Conservation (phyloP, 2,329 filamentous ascomycete genomes). For the Rachicladosporium sp. region DNA sequence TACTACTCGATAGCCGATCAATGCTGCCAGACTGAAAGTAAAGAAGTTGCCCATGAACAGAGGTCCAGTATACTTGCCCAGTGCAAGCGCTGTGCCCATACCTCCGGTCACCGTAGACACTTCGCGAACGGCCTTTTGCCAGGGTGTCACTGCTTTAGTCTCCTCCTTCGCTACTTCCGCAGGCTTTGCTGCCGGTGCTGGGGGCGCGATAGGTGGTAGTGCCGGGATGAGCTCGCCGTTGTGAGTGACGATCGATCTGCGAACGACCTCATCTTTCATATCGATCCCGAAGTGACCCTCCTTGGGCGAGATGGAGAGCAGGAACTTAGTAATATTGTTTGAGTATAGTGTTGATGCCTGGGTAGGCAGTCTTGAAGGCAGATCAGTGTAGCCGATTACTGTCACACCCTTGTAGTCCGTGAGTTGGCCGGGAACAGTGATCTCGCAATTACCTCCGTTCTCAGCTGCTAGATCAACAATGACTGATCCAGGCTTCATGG, state of each 20-base stretch:
- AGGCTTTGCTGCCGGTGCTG: slow-evolving; percentile 38
- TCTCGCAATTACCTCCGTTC: slow-evolving; percentile 77
- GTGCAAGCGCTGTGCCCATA: slow-evolving; percentile 61
- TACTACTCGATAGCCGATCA: slow-evolving; percentile 79
- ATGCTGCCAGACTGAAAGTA: slow-evolving; percentile 68
- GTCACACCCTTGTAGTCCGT: slow-evolving; percentile 65
- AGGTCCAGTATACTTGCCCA: slow-evolving; percentile 71
- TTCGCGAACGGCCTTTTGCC: slow-evolving; percentile 66
- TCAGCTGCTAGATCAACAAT: slow-evolving; percentile 82
- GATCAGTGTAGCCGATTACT: slow-evolving; percentile 78
- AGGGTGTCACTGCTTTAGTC: slow-evolving; percentile 60
- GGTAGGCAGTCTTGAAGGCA: slow-evolving; percentile 74
- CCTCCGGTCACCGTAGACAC: slow-evolving; percentile 63
- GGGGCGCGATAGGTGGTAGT: slow-evolving; percentile 55
- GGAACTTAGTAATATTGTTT: slow-evolving; percentile 84
- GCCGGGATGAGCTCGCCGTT: slow-evolving; percentile 65
- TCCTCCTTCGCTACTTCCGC: slow-evolving; percentile 43
- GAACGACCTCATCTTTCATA: slow-evolving; percentile 71
- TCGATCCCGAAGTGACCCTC: slow-evolving; percentile 72
- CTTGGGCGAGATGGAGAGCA: slow-evolving; percentile 68
- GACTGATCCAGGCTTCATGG: slow-evolving; percentile 83
- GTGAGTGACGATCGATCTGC: slow-evolving; percentile 70
- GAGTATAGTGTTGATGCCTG: slow-evolving; percentile 85
- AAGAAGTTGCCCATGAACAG: slow-evolving; percentile 83
- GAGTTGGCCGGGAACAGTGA: slow-evolving; percentile 62